phyloP scores from a whole-genome alignment of 202 grass and related monocot genomes.

The Carex arenaria region DNA sequence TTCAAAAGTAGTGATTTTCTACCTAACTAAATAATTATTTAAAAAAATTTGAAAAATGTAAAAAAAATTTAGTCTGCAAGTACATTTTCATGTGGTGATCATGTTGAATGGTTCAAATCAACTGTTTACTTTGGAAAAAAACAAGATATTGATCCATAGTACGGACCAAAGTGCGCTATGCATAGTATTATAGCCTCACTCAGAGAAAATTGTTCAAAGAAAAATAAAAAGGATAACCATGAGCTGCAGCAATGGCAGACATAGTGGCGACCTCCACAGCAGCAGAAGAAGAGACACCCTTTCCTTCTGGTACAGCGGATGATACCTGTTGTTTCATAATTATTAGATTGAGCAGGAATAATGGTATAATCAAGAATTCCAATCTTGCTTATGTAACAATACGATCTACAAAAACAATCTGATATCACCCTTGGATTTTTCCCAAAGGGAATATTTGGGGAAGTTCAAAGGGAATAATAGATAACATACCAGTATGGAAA shows the following conservation, averaged over 20 bases:
- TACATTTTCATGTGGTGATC: too few species aligned
- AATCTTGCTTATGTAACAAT: not conserved
- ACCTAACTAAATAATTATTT: too few species aligned
- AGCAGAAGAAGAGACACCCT: constrained; percentile 98
- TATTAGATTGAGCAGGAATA: constrained; percentile 7
- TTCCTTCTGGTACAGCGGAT: constrained; percentile 96
- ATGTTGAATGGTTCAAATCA: too few species aligned
- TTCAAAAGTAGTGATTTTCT: too few species aligned
- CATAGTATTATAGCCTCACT: too few species aligned
- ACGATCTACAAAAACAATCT: constrained; percentile 18
- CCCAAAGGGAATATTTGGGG: not conserved
- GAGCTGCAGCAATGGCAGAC: constrained; percentile 78
- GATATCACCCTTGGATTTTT: not conserved
- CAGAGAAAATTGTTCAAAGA: not conserved
- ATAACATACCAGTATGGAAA: constrained; percentile 82
- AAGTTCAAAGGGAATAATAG: not conserved
- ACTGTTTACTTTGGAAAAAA: too few species aligned
- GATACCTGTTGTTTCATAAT: constrained; percentile 56
- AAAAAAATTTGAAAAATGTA: too few species aligned
- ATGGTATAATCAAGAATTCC: not conserved
- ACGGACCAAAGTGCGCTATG: too few species aligned
- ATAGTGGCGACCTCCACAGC: constrained; percentile 89
- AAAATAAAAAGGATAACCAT: constrained; percentile 47
- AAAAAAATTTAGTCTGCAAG: too few species aligned
- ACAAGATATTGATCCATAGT: too few species aligned